These are phyloP conservation scores for Harringtonia lauricola DNA, from an alignment of 2,329 filamentous ascomycete species.

Conservation along the genomic window DNA sequence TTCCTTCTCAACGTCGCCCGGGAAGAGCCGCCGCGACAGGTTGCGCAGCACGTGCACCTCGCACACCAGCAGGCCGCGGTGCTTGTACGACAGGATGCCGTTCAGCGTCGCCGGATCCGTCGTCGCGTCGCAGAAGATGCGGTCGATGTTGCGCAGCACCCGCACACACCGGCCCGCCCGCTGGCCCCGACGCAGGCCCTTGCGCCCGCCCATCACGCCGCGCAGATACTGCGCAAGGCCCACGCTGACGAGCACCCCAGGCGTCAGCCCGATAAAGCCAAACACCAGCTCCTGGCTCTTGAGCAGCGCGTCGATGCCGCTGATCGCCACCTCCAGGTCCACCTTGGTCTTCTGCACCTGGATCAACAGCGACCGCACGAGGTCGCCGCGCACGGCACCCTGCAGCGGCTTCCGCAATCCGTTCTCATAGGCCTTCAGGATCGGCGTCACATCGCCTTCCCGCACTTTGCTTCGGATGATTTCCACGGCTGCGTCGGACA, in stretches of 20 bases:
- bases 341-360: conserved; percentile 99
- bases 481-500: conserved; percentile 59
- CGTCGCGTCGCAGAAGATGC: conserved; percentile 57
- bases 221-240: conserved; percentile 63
- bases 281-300: conserved; percentile 97
- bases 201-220: conserved; percentile 57
- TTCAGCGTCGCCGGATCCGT: conserved; percentile 46
- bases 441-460: conserved; percentile 86
- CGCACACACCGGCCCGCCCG: conserved; percentile 62
- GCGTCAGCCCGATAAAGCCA: conserved; percentile 90
- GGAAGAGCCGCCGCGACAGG: conserved; percentile 53
- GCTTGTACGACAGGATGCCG: conserved; percentile 76
- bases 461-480: conserved; percentile 70
- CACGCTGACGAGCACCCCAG: conserved; percentile 79
- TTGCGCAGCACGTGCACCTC: conserved; percentile 77
- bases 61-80: conserved; percentile 81
- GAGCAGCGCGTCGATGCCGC: conserved; percentile 84
- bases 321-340: conserved; percentile 91
- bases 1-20: conserved; percentile 64
- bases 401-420: conserved; percentile 74
- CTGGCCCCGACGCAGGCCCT: conserved; percentile 52
- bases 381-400: conserved; percentile 74
- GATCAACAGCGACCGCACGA: conserved; percentile 83
- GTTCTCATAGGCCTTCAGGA: conserved; percentile 82
- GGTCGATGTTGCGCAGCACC: conserved; percentile 78